These are phyloP conservation scores for cucumber (Cucumis sativus) DNA, from an alignment of 306 rosid species.

Conservation along the genomic window DNA sequence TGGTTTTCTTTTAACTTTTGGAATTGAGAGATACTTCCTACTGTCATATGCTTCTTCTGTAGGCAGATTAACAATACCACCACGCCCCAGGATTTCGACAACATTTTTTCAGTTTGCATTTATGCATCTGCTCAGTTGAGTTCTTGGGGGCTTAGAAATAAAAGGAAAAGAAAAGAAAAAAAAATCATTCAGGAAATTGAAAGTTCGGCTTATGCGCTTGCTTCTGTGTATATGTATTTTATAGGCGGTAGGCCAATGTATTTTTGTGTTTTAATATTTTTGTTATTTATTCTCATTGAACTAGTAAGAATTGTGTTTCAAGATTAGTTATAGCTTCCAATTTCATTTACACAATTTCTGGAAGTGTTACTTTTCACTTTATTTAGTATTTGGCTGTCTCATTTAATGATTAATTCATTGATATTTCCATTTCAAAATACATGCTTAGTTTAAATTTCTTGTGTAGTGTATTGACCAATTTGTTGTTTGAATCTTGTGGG, in stretches of 20 bases:
- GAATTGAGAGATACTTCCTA: slow-evolving; percentile 3
- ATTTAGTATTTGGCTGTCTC: neutral
- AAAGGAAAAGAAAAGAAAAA: neutral
- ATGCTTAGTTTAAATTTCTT: neutral
- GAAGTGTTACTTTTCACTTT: neutral
- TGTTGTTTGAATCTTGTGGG: neutral
- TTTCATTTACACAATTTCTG: neutral
- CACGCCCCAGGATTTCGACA: neutral
- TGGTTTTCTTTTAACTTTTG: neutral
- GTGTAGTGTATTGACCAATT: neutral
- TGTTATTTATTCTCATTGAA: neutral
- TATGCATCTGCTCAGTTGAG: neutral
- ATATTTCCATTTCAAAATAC: neutral
- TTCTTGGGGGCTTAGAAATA: neutral
- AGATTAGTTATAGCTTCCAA: neutral
- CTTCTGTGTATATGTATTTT: neutral
- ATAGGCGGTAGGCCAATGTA: neutral
- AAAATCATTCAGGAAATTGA: neutral
- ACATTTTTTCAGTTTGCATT: neutral
- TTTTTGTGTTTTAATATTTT: neutral
- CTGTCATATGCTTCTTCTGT: neutral
- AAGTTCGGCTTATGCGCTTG: neutral
- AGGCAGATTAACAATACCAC: neutral
- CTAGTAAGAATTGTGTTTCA: neutral
- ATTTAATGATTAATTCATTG: neutral